These are phyloP conservation scores for Yarrowia bubula DNA, from an alignment of 805 yeast species.

Conservation along the genomic window DNA sequence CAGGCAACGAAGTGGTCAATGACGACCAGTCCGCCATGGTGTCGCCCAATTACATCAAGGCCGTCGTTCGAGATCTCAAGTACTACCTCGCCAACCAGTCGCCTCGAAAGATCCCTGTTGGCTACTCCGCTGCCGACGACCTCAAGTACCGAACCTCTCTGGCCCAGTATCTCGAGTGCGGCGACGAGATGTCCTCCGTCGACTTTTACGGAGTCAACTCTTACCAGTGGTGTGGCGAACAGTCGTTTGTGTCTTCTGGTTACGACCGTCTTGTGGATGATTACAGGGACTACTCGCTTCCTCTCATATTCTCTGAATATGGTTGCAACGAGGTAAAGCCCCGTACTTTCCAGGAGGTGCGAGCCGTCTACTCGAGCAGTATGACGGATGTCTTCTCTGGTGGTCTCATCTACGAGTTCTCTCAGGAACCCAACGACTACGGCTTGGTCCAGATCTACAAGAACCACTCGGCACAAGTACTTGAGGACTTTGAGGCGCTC, in stretches of 20 bases:
- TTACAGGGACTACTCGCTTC: slow-evolving; percentile 71
- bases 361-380: slow-evolving; percentile 64
- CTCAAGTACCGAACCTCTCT: slow-evolving; percentile 65
- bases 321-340: slow-evolving; percentile 78
- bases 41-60: slow-evolving; percentile 92
- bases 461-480: slow-evolving; percentile 38
- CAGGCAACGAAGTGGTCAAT: slow-evolving; percentile 95
- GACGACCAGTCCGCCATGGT: slow-evolving; percentile 56
- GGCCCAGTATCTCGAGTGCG: slow-evolving; percentile 86
- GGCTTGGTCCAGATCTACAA: slow-evolving; percentile 71
- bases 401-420: slow-evolving; percentile 89
- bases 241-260: slow-evolving; percentile 69
- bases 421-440: slow-evolving; percentile 72
- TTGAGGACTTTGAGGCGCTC: slow-evolving; percentile 60
- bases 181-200: slow-evolving; percentile 64
- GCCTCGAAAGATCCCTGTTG: slow-evolving; percentile 80
- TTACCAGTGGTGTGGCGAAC: slow-evolving; percentile 91
- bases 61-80: slow-evolving; percentile 89
- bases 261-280: slow-evolving; percentile 64
- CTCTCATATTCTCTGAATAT: slow-evolving; percentile 79
- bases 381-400: slow-evolving; percentile 92
- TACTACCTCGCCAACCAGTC: slow-evolving; percentile 57
- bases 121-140: slow-evolving; percentile 92
- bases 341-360: slow-evolving; percentile 80
- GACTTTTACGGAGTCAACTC: slow-evolving; percentile 94